phyloP scores from a whole-genome alignment of 345 rosid genomes.

The Lumnitzera littorea region DNA sequence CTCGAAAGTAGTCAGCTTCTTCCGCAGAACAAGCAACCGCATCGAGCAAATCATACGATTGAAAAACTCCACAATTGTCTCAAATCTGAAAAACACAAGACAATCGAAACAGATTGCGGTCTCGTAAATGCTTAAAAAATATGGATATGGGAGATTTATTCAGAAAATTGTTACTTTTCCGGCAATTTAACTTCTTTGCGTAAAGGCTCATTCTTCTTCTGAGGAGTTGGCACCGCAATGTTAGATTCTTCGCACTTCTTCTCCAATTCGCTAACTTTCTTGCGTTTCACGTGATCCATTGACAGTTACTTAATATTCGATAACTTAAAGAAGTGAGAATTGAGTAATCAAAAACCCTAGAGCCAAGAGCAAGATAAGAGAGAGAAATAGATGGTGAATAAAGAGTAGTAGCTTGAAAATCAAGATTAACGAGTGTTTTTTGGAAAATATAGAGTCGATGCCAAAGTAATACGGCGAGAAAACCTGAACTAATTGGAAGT shows the following conservation, averaged over 20 bases:
- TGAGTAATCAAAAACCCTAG: too few relatives aligned
- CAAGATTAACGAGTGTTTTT: too few relatives aligned
- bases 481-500: too few relatives aligned
- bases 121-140: background rate
- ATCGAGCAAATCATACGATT: constrained; percentile 32
- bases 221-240: constrained; percentile 11
- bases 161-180: background rate
- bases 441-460: too few relatives aligned
- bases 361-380: too few relatives aligned
- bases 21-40: constrained; percentile 34
- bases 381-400: too few relatives aligned
- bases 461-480: too few relatives aligned
- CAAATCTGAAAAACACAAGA: constrained; percentile 18
- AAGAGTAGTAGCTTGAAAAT: too few relatives aligned
- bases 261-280: background rate
- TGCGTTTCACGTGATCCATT: constrained; percentile 9
- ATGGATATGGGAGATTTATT: background rate
- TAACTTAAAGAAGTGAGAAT: too few relatives aligned
- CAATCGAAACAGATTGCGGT: background rate
- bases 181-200: background rate
- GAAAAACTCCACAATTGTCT: constrained; percentile 26
- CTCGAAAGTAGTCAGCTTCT: constrained; percentile 29
- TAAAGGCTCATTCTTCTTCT: constrained; percentile 7
- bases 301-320: too few relatives aligned
- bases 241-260: background rate